Conservation (phyloP, 1,284 basidiomycete species). For the Tetrapyrgos nigripes region DNA sequence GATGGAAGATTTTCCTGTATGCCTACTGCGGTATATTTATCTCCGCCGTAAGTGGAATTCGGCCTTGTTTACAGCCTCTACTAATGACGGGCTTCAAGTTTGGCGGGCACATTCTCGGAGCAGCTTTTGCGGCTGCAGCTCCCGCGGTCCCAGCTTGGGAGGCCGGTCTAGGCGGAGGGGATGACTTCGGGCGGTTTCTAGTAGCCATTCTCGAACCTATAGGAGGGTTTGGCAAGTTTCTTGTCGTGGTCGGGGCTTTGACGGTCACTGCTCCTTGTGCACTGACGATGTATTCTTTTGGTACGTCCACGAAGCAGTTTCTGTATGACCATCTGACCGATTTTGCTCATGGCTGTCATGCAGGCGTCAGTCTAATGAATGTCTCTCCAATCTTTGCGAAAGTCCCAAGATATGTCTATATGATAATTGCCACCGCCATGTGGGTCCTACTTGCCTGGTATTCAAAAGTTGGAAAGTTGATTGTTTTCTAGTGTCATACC, state of each 20-base stretch:
- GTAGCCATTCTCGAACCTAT: conserved; percentile 56
- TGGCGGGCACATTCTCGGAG: conserved; percentile 67
- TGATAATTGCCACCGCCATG: conserved; percentile 79
- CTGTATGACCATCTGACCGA: background rate
- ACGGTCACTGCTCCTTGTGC: conserved; percentile 65
- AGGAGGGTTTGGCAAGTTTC: conserved; percentile 61
- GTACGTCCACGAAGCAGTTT: conserved; percentile 21
- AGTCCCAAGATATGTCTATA: conserved; percentile 73
- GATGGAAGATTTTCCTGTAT: conserved; percentile 60
- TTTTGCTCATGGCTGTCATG: background rate
- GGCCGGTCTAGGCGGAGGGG: conserved; percentile 57
- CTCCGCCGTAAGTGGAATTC: conserved; percentile 52
- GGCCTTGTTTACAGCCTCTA: background rate
- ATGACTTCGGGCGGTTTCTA: conserved; percentile 62
- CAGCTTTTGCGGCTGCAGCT: conserved; percentile 63
- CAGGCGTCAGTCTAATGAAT: conserved; percentile 73
- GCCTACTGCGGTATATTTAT: conserved; percentile 71
- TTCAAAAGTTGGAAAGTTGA: too few relatives aligned
- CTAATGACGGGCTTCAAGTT: too few relatives aligned
- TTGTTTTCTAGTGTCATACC: conserved; percentile 56
- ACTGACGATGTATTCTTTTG: conserved; percentile 81
- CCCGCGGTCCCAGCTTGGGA: conserved; percentile 67
- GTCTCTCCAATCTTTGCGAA: conserved; percentile 58
- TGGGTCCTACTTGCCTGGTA: conserved; percentile 30
- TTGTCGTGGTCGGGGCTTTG: conserved; percentile 50